A percentile compares a stretch with the other conserved stretches of the same genome.
Evolutionary conservation across 1,284 basidiomycete species (phyloP).

Genomic region (Taiwanofungus camphoratus): DNA sequence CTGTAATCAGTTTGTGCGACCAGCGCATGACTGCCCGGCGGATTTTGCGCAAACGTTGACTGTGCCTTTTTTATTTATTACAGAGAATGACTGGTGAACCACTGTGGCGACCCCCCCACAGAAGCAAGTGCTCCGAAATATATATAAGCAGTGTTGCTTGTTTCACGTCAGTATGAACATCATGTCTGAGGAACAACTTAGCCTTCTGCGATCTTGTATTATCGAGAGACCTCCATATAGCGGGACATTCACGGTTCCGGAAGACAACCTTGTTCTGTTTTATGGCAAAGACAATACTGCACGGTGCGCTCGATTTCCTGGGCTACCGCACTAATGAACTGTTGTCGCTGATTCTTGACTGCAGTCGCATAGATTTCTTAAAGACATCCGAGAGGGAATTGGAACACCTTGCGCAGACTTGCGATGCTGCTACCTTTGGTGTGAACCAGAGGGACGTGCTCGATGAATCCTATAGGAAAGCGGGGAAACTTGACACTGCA

Average conservation of each 20-base stretch:
- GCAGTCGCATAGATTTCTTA: neutral
- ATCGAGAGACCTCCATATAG: neutral
- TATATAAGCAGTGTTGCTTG: no score
- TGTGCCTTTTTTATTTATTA: no score
- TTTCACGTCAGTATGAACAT: neutral
- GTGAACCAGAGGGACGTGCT: conserved; percentile 14
- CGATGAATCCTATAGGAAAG: conserved; percentile 24
- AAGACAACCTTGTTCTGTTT: neutral
- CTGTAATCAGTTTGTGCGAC: no score
- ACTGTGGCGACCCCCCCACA: no score
- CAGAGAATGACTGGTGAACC: no score
- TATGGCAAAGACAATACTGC: neutral
- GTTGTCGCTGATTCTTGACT: neutral
- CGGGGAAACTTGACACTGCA: conserved; percentile 20
- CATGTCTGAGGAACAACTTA: neutral
- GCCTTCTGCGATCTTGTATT: neutral
- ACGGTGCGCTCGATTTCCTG: neutral
- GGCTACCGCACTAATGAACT: neutral
- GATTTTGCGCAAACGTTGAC: no score
- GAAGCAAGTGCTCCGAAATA: no score
- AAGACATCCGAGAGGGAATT: conserved; percentile 10
- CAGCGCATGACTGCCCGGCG: no score
- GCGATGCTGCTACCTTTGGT: conserved; percentile 22
- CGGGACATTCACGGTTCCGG: neutral
- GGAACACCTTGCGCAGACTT: conserved; percentile 13